Evolutionary conservation across 345 rosid genomes (phyloP), one percentile per base, ranked within the genome.

Genomic region (Carallia brachiata): DNA sequence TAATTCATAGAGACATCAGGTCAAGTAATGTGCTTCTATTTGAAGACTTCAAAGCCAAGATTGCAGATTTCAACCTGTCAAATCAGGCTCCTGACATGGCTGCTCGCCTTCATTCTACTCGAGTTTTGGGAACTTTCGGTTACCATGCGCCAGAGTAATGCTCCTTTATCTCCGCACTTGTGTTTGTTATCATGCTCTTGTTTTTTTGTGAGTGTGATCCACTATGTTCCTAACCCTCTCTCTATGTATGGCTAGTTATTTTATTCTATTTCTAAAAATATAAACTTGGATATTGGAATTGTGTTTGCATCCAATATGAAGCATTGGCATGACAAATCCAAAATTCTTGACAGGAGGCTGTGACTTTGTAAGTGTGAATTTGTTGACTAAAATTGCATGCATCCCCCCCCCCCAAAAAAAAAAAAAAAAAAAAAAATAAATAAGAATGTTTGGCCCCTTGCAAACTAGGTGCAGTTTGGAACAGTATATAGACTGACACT

Each of bases 51-150:
- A 89, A 92, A 82, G 94, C 97, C 34, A 95, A 92, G 86, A 84
- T 92, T 32, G 99, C 94, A 31, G 99, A 95, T 82, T 92, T 92
- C 66, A 92, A 95, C 81, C 87, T 92, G 39, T 95, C 96, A 50
- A 95, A 92, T 70, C 99, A 95, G 88, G 90, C 99, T 78, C 98
- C 99, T 73, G 99, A 95, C 73, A 92, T 90, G 96, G 98, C 99
- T 80, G 97, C 99, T 79, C 98, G 99, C 56, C 97, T 95, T 79
- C 99, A 95, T 78, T 95, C 98, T 65, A 95, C 98, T 75, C 84
- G 99, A 73, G 99, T 95, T 68, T 78, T 95, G 83, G 99, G 98
- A 72, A 95, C 99, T 65, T 95, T 95, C 32, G 99, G 99, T 69
- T 95, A 95, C 74, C 99, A 95, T 66, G 99, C 99, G 54, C 99